These are phyloP conservation scores for Capronia americana DNA, from an alignment of 2,329 filamentous ascomycete genomes.

Conservation along the genomic window DNA sequence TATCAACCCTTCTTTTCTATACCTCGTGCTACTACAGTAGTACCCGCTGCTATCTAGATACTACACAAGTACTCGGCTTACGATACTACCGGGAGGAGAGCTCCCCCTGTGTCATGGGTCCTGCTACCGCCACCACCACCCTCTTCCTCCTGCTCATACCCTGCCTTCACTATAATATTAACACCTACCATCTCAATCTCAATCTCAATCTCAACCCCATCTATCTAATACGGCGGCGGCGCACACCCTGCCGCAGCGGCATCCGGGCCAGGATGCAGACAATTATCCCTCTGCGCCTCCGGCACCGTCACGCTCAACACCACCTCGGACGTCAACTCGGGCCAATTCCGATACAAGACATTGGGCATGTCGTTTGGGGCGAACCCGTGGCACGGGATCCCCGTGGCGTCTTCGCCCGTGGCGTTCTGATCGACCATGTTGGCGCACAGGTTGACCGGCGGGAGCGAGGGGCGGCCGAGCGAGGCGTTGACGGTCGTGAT, in stretches of 20 bases:
- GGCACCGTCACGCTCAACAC: slow-evolving; percentile 20
- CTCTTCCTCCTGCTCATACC: no score
- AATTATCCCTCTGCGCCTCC: slow-evolving; percentile 20
- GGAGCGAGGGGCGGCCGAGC: slow-evolving; percentile 42
- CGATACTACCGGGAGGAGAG: no score
- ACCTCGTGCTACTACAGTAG: no score
- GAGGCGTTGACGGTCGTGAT: slow-evolving; percentile 52
- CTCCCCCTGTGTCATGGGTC: no score
- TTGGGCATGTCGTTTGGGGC: slow-evolving; percentile 39
- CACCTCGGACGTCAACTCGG: slow-evolving; percentile 15
- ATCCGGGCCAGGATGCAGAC: slow-evolving; percentile 19
- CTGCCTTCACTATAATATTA: no score
- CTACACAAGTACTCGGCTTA: no score
- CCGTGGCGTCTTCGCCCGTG: slow-evolving; percentile 26
- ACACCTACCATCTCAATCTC: background rate
- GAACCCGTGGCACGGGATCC: slow-evolving; percentile 41
- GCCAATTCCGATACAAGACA: slow-evolving; percentile 24
- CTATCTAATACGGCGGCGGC: slow-evolving; percentile 15
- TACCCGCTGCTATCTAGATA: no score
- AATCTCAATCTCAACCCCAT: background rate
- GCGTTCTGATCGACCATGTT: slow-evolving; percentile 45
- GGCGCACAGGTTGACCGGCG: slow-evolving; percentile 52
- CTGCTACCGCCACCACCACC: no score
- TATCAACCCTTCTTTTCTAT: no score
- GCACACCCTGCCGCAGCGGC: slow-evolving; percentile 16